Base-by-base conservation (phyloP, 768 basidiomycete species). In the Mycena vitilis region DNA sequence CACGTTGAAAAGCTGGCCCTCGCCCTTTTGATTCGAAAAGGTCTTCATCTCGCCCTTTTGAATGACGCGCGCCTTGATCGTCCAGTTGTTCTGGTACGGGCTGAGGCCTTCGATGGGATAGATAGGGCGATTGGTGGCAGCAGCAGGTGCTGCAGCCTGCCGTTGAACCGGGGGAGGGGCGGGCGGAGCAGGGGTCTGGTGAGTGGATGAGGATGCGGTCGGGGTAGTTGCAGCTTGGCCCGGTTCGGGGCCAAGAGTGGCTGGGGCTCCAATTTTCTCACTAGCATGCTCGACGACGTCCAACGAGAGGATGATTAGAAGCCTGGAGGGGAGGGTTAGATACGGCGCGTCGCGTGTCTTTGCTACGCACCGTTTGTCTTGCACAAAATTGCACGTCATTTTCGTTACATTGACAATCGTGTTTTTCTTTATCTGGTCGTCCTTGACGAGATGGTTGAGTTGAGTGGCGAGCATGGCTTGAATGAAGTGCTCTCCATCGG, bases 31-130 rank as follows among this genome's bases (percentile, higher is more conserved):
- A 77, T 97, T 99, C 5, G 93, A 91, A 89, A 92, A 99, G n/a
- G 88, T 87, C 73, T 88, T 91, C 75, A 99, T 89, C 0, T 98
- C 98, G 1, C 89, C 88, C 78, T 97, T 98, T 69, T 93, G 88
- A 15, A 90, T 93, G 56, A 98, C 95, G 48, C 95, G 91, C 36
- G 95, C 97, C 78, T 95, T 96, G 84, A 99, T 97, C 12, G 94
- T 96, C 98, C 98, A 99, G 79, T 95, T 95, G 82, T 97, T 98
- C 80, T 98, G 95, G 74, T 98, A 99, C 11, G 97, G 97, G 75
- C 93, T 96, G 52, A 99, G 87, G 7, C 91, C 93, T 76, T 98
- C 97, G 71, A 99, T 99, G 2, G 96, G 97, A 78, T 91, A 86
- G 20, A 84, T 79, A 25, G 80, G 79, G 40, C 80, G 81, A n/a